Evolutionary conservation across 305 asterid genomes (phyloP).

Genomic region (Fraxinus ornus): DNA sequence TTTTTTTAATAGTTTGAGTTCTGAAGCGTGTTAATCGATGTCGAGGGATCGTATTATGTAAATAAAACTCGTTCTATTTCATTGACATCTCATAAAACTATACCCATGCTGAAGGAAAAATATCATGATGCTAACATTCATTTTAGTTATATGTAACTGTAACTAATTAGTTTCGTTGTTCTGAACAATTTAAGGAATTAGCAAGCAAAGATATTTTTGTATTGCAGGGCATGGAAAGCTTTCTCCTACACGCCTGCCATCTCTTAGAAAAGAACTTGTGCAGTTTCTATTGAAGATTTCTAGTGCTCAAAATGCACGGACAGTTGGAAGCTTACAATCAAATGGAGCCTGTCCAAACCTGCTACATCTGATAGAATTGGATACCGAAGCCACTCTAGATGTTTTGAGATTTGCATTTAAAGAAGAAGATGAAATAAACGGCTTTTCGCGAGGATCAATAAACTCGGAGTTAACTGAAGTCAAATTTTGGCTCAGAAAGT

Average conservation of each 20-base stretch:
- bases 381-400: conserved; percentile 86
- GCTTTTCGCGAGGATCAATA: conserved; percentile 41
- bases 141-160: conserved; percentile 3
- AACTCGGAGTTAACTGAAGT: conserved; percentile 38
- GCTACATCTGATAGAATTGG: conserved; percentile 72
- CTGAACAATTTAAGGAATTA: conserved; percentile 12
- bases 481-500: conserved; percentile 62
- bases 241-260: conserved; percentile 60
- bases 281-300: conserved; percentile 72
- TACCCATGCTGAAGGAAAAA: too few species aligned
- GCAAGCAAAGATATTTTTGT: conserved; percentile 23
- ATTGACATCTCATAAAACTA: too few species aligned
- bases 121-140: conserved; percentile 2
- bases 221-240: conserved; percentile 83
- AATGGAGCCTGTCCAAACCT: conserved; percentile 51
- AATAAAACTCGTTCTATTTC: too few species aligned
- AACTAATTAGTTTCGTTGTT: background rate
- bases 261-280: conserved; percentile 74
- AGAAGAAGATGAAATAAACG: conserved; percentile 36
- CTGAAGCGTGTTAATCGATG: background rate
- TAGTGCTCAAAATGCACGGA: conserved; percentile 53
- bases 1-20: background rate
- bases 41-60: background rate
- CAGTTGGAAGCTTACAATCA: conserved; percentile 39
- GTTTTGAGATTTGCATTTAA: conserved; percentile 71